phyloP scores from a whole-genome alignment of 2,329 filamentous ascomycete species.

The Phialocephala sp. region DNA sequence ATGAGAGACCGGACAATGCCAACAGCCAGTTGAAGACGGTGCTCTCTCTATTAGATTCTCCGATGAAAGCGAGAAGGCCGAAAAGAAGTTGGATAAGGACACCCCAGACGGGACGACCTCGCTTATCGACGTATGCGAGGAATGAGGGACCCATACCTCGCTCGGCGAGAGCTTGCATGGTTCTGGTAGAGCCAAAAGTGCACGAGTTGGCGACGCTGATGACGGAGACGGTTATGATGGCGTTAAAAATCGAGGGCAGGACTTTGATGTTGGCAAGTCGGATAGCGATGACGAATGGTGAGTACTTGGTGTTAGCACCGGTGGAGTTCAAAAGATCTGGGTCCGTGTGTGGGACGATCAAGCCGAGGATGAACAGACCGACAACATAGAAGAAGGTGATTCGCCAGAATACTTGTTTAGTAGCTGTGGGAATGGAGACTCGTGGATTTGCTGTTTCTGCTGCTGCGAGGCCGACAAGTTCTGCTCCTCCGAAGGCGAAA shows the following conservation, averaged over 20 bases:
- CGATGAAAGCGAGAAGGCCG: constrained; percentile 64
- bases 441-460: constrained; percentile 62
- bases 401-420: constrained; percentile 54
- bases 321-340: constrained; percentile 36
- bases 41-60: constrained; percentile 48
- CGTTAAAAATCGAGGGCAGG: constrained; percentile 59
- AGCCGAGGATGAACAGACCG: constrained; percentile 50
- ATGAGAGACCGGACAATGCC: constrained; percentile 72
- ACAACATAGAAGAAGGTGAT: constrained; percentile 53
- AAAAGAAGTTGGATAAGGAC: constrained; percentile 58
- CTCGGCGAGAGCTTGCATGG: constrained; percentile 55
- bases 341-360: constrained; percentile 47
- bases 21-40: constrained; percentile 68
- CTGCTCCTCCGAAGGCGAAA: constrained; percentile 67
- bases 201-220: constrained; percentile 59
- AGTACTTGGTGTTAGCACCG: constrained; percentile 42
- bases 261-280: constrained; percentile 55
- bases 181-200: constrained; percentile 57
- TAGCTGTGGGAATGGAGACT: constrained; percentile 51
- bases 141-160: constrained; percentile 50
- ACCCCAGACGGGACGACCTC: constrained; percentile 63
- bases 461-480: constrained; percentile 64
- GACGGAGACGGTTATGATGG: constrained; percentile 56
- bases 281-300: constrained; percentile 58
- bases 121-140: constrained; percentile 65